A percentile compares a stretch with the other conserved stretches of the same genome.
These are phyloP conservation scores for Pythium sp. DNA, from an alignment of 352 stramenopile species.

Conservation along the genomic window DNA sequence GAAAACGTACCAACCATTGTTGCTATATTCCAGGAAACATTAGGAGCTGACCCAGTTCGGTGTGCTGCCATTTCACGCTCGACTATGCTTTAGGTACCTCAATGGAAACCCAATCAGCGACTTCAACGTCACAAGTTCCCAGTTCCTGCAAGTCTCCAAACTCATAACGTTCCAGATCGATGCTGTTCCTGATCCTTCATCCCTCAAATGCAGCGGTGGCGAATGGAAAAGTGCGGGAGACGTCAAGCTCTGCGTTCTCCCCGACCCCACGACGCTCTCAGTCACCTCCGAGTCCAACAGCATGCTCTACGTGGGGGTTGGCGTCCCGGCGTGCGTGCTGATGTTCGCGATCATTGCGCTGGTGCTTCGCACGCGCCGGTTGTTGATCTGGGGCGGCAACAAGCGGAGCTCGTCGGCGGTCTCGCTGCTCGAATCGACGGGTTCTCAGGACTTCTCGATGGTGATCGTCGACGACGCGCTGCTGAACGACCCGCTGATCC, in stretches of 20 bases:
- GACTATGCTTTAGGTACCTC: not conserved
- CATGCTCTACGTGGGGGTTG: not conserved
- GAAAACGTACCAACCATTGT: not conserved
- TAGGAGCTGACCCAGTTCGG: not conserved
- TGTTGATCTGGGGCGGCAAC: not conserved
- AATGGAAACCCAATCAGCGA: constrained; percentile 1
- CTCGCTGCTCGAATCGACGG: constrained; percentile 2
- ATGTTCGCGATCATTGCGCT: not conserved
- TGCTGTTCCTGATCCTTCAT: not conserved
- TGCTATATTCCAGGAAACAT: not conserved
- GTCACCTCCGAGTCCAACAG: not conserved
- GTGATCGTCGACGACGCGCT: constrained; percentile 6
- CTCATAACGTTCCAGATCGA: not conserved
- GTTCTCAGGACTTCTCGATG: constrained; percentile 3
- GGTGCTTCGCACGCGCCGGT: not conserved
- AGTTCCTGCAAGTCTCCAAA: constrained; percentile 4
- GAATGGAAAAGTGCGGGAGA: not conserved
- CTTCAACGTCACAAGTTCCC: constrained; percentile 3
- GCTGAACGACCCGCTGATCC: constrained; percentile 20
- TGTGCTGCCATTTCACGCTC: not conserved
- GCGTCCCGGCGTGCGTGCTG: constrained; percentile 1
- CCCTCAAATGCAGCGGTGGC: not conserved
- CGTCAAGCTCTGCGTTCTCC: not conserved
- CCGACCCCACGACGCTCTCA: not conserved
- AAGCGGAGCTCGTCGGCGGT: not conserved